Evolutionary conservation across 1,284 basidiomycete species (phyloP).

Genomic region (Exobasidium rhododendri): DNA sequence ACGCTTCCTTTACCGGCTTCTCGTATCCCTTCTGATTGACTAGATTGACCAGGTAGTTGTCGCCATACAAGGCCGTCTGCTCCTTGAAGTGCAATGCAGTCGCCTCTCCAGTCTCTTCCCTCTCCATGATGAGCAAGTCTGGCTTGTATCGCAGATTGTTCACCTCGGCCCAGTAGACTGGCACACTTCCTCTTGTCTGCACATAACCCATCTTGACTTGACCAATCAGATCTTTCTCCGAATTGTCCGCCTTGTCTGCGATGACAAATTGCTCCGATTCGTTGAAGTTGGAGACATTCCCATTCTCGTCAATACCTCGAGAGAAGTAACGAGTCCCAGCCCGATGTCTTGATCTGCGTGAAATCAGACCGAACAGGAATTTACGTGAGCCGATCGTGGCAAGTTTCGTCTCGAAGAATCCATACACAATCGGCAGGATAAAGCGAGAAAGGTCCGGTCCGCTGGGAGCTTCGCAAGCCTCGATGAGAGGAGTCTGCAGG

Average conservation of each 20-base stretch:
- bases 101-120: conserved; percentile 74
- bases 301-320: conserved; percentile 76
- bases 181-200: conserved; percentile 89
- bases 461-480: conserved; percentile 16
- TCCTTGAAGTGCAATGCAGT: conserved; percentile 73
- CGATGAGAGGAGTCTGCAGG: conserved; percentile 46
- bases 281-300: conserved; percentile 59
- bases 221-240: conserved; percentile 58
- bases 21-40: conserved; percentile 95
- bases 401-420: conserved; percentile 76
- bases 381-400: conserved; percentile 73
- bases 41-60: conserved; percentile 80
- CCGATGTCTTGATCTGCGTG: conserved; percentile 85
- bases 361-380: conserved; percentile 82
- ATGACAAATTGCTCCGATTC: conserved; percentile 63
- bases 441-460: conserved; percentile 69
- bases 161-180: conserved; percentile 94
- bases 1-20: conserved; percentile 91
- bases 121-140: conserved; percentile 92
- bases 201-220: conserved; percentile 68
- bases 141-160: conserved; percentile 96
- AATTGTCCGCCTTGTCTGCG: conserved; percentile 24
- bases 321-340: conserved; percentile 97
- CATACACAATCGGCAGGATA: conserved; percentile 68
- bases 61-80: conserved; percentile 74